Percentiles rank a stretch among this genome's conserved stretches.
Evolutionary conservation across 192 early-diverging fungal species (phyloP).

Genomic region (Linnemannia zychae): DNA sequence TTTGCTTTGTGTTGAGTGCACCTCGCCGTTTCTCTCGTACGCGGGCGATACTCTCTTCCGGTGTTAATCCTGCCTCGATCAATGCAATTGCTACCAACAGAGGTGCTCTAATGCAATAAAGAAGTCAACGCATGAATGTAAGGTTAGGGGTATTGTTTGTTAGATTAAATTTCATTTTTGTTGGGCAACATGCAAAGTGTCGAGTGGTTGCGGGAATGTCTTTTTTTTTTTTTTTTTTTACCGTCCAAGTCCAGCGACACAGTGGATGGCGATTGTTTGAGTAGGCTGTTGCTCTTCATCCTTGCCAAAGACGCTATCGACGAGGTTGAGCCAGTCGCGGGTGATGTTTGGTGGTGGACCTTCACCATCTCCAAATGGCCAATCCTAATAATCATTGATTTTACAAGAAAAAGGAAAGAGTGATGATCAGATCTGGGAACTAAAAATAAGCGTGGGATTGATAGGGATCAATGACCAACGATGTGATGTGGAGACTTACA

Average conservation of each 20-base stretch:
- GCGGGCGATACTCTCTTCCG: constrained; percentile 81
- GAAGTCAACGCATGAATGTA: background rate
- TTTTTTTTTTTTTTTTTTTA: too few relatives aligned
- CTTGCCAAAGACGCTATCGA: constrained; percentile 65
- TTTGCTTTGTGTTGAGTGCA: constrained; percentile 81
- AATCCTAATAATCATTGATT: constrained; percentile 60
- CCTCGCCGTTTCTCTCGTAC: constrained; percentile 80
- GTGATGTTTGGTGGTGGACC: constrained; percentile 74
- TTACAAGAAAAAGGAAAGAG: background rate
- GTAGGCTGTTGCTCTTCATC: constrained; percentile 41
- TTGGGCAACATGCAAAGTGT: too few relatives aligned
- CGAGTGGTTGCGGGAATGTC: too few relatives aligned
- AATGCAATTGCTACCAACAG: constrained; percentile 84
- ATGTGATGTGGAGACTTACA: constrained; percentile 53
- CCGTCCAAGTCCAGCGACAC: constrained; percentile 86
- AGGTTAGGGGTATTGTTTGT: background rate
- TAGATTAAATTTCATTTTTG: too few relatives aligned
- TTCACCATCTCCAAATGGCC: constrained; percentile 80
- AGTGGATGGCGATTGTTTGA: constrained; percentile 75
- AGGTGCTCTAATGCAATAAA: constrained; percentile 59
- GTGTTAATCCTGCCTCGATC: constrained; percentile 84
- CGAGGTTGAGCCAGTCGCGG: constrained; percentile 75
- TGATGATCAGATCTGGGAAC: too few relatives aligned
- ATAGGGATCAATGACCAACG: too few relatives aligned
- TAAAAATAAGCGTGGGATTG: background rate